Percentiles rank a stretch among this genome's conserved stretches.
These are phyloP conservation scores for Cicer cuneatum DNA, from an alignment of 306 rosid genomes.

Conservation along the genomic window DNA sequence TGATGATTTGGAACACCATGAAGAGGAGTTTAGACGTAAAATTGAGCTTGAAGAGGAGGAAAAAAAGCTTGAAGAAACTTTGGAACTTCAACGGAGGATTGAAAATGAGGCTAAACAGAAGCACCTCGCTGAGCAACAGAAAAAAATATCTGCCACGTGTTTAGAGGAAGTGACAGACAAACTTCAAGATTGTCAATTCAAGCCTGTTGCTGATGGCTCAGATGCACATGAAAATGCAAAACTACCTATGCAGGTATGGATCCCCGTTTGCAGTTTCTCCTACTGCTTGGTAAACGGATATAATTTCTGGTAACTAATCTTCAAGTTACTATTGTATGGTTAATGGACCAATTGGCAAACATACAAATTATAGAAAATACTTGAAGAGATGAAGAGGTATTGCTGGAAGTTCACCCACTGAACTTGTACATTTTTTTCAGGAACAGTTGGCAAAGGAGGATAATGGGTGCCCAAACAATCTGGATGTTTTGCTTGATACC, in stretches of 20 bases:
- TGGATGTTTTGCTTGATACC: conserved; percentile 50
- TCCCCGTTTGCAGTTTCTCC: conserved; percentile 36
- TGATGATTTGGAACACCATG: conserved; percentile 67
- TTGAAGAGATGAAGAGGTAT: conserved; percentile 35
- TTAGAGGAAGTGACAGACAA: conserved; percentile 54
- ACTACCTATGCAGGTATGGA: conserved; percentile 57
- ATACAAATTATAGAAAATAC: conserved; percentile 33
- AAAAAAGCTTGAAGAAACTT: conserved; percentile 89
- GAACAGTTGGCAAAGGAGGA: conserved; percentile 57
- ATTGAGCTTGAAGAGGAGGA: conserved; percentile 90
- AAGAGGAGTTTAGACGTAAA: conserved; percentile 79
- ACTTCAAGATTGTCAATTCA: conserved; percentile 48
- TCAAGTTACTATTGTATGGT: conserved; percentile 40
- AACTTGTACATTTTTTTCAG: conserved; percentile 54
- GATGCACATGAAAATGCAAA: conserved; percentile 49
- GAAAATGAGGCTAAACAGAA: conserved; percentile 94
- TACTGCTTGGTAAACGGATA: conserved; percentile 11
- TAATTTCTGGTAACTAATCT: conserved; percentile 30
- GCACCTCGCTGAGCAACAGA: conserved; percentile 89
- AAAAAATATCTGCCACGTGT: conserved; percentile 60
- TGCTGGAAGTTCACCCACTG: conserved; percentile 40
- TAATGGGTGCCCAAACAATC: conserved; percentile 52
- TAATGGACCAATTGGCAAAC: conserved; percentile 32
- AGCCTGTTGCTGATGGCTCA: conserved; percentile 48
- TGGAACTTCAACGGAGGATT: conserved; percentile 85